Percentiles rank a stretch among this genome's conserved stretches.
phyloP scores from a whole-genome alignment of 2,329 filamentous ascomycete species.

The Phoma sp. region DNA sequence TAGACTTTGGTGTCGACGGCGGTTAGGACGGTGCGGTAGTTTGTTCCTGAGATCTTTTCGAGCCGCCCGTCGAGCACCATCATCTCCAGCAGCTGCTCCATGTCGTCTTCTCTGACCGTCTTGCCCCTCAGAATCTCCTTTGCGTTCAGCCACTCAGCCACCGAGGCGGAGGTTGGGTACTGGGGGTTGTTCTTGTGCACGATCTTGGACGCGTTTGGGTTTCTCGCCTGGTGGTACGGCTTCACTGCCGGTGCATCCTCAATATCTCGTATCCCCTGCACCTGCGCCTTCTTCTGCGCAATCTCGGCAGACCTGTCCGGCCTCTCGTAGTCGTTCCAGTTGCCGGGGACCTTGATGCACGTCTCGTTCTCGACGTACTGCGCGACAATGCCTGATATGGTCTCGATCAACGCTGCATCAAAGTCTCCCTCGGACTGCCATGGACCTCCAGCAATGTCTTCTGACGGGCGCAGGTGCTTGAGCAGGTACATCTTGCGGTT shows the following conservation, averaged over 20 bases:
- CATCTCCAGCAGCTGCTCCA: slow-evolving; percentile 85
- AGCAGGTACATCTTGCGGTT: slow-evolving; percentile 97
- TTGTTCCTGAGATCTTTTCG: slow-evolving; percentile 63
- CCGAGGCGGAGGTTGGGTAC: slow-evolving; percentile 81
- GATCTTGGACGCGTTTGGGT: slow-evolving; percentile 30
- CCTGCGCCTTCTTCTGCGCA: slow-evolving; percentile 46
- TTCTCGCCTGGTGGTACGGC: slow-evolving; percentile 31
- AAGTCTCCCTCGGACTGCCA: slow-evolving; percentile 94
- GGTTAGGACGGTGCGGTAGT: slow-evolving; percentile 56
- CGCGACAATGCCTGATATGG: slow-evolving; percentile 75
- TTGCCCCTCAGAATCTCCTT: slow-evolving; percentile 75
- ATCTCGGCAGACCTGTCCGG: slow-evolving; percentile 45
- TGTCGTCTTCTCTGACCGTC: slow-evolving; percentile 68
- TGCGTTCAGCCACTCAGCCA: slow-evolving; percentile 75
- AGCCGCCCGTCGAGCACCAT: slow-evolving; percentile 87
- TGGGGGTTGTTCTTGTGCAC: slow-evolving; percentile 70
- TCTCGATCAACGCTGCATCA: slow-evolving; percentile 85
- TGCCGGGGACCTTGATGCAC: slow-evolving; percentile 65
- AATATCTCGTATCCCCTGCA: slow-evolving; percentile 40
- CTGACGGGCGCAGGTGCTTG: slow-evolving; percentile 79
- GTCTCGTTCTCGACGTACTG: slow-evolving; percentile 74
- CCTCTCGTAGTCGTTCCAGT: slow-evolving; percentile 50
- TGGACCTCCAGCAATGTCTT: slow-evolving; percentile 89
- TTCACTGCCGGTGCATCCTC: slow-evolving; percentile 38
- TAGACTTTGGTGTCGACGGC: slow-evolving; percentile 54